A percentile compares a stretch with the other conserved stretches of the same genome.
phyloP scores from a whole-genome alignment of 23 red algal genomes.

The Gracilariopsis chorda region DNA sequence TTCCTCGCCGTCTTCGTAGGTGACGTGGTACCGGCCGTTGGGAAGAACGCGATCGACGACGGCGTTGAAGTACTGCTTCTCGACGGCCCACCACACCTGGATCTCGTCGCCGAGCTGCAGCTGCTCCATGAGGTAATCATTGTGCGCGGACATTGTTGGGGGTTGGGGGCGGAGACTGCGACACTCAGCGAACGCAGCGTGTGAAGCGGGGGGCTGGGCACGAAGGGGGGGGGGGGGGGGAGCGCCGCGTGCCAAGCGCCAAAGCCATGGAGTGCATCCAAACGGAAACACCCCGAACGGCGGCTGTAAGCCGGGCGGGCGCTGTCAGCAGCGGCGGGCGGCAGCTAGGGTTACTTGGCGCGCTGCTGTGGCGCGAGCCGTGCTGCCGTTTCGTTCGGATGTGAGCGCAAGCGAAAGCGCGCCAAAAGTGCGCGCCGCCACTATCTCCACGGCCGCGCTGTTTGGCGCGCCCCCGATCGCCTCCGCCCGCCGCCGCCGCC shows the following conservation, averaged over 20 bases:
- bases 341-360: not conserved
- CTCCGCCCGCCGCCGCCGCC: not conserved
- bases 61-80: conserved; percentile 29
- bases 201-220: not conserved
- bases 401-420: not conserved
- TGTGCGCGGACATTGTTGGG: not conserved
- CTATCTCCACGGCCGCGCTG: not conserved
- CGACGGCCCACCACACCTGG: conserved; percentile 44
- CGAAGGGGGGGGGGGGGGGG: not conserved
- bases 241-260: not conserved
- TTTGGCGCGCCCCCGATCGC: not conserved
- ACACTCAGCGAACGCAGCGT: not conserved
- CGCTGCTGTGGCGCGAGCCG: not conserved
- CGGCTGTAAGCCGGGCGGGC: too few species aligned
- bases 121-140: conserved; percentile 26
- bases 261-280: too few species aligned
- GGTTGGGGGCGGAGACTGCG: not conserved
- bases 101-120: conserved; percentile 45
- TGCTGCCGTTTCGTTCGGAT: not conserved
- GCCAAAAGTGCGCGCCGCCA: not conserved
- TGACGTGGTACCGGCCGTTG: conserved; percentile 23
- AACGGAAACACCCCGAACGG: too few species aligned
- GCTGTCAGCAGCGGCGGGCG: not conserved
- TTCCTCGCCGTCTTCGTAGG: conserved; percentile 47
- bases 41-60: not conserved